phyloP scores from a whole-genome alignment of 345 rosid genomes.

The Pistacia atlantica region DNA sequence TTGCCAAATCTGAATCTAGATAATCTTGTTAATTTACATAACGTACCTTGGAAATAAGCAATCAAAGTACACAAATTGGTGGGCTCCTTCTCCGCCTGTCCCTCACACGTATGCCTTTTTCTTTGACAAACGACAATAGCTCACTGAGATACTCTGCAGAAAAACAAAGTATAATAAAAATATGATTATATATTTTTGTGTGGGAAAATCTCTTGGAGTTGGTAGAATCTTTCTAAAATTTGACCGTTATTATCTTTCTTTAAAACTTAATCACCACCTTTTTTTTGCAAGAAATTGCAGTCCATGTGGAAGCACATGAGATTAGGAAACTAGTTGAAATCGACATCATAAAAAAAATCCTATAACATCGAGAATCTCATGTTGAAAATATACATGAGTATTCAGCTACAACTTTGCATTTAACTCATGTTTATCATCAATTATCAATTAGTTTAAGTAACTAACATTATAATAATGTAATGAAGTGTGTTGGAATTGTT shows the following conservation, averaged over 20 bases:
- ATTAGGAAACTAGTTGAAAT: not conserved
- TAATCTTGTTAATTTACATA: not conserved
- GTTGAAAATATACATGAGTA: not conserved
- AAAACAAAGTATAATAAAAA: slow-evolving; percentile 4
- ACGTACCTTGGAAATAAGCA: slow-evolving; percentile 2
- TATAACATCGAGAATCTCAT: not conserved
- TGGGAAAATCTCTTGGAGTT: slow-evolving; percentile 11
- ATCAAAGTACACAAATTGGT: not conserved
- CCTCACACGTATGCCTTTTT: not conserved
- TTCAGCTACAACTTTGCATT: not conserved
- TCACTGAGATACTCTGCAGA: slow-evolving; percentile 26
- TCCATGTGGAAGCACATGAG: slow-evolving; percentile 29
- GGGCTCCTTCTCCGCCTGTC: not conserved
- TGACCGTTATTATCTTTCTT: not conserved
- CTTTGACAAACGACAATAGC: not conserved
- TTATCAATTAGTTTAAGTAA: not conserved
- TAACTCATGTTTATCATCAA: not conserved
- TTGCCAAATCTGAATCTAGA: slow-evolving; percentile 6
- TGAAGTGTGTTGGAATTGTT: not conserved
- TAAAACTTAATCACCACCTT: not conserved
- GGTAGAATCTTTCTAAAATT: slow-evolving; percentile 31
- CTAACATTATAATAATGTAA: not conserved
- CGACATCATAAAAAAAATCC: not conserved
- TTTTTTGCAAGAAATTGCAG: slow-evolving; percentile 11
- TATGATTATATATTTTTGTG: not conserved